phyloP scores from a whole-genome alignment of 2,329 filamentous ascomycete genomes.

The Colletotrichum incanum region DNA sequence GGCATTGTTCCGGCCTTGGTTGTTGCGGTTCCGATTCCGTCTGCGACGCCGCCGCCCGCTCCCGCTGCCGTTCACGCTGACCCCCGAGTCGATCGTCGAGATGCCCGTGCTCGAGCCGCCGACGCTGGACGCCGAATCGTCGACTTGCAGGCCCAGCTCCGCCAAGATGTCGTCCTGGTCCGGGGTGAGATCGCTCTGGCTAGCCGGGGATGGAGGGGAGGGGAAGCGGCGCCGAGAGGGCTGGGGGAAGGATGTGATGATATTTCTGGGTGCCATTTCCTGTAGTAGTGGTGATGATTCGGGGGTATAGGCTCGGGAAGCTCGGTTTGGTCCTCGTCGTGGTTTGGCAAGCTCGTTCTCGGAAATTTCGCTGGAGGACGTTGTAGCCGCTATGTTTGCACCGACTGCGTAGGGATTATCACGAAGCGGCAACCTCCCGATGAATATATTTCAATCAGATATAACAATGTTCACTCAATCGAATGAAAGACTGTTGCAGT shows the following conservation, averaged over 20 bases:
- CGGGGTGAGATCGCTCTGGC: background rate
- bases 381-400: too few species aligned
- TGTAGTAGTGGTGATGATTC: background rate
- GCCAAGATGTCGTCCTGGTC: conserved; percentile 43
- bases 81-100: conserved; percentile 14
- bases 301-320: background rate
- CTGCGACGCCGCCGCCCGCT: conserved; percentile 12
- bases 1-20: conserved; percentile 8
- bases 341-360: background rate
- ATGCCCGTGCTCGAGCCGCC: conserved; percentile 23
- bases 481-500: too few species aligned
- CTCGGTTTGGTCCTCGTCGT: background rate
- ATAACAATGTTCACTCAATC: background rate
- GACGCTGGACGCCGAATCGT: conserved; percentile 43
- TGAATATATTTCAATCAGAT: background rate
- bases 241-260: conserved; percentile 18
- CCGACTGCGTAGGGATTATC: background rate
- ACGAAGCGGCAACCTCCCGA: too few species aligned
- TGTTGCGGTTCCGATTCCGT: conserved; percentile 29
- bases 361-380: background rate
- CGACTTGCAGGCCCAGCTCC: conserved; percentile 42
- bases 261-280: conserved; percentile 24
- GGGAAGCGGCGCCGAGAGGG: background rate
- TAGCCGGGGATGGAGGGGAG: background rate
- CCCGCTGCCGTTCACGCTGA: conserved; percentile 9